Conservation (phyloP, 208 protist genomes). For the Porcisia deanei region DNA sequence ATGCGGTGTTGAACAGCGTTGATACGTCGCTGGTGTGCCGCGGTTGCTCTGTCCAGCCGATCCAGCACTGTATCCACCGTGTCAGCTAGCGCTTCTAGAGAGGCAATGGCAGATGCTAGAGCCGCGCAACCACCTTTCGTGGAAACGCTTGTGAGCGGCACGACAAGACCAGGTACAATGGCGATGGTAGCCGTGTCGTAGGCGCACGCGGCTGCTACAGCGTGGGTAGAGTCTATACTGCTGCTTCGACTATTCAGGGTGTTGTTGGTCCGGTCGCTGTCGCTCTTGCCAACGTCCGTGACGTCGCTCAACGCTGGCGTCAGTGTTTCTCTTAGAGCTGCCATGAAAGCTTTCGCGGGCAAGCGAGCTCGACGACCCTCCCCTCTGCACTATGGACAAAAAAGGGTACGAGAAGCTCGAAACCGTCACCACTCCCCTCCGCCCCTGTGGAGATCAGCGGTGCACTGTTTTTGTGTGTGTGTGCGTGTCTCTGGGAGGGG, state of each 20-base stretch:
- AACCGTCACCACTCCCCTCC: too few species aligned
- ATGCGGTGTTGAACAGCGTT: constrained; percentile 18
- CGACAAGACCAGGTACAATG: constrained; percentile 22
- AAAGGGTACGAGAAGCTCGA: background rate
- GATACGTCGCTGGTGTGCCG: constrained; percentile 3
- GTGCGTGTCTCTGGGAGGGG: too few species aligned
- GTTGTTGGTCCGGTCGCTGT: background rate
- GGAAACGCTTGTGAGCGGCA: constrained; percentile 23
- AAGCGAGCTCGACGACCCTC: background rate
- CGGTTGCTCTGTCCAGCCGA: constrained; percentile 14
- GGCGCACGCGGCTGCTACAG: constrained; percentile 3
- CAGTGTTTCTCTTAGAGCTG: background rate
- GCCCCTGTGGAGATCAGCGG: too few species aligned
- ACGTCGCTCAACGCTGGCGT: background rate
- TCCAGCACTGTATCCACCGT: constrained; percentile 25
- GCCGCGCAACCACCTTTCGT: constrained; percentile 20
- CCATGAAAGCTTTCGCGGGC: background rate
- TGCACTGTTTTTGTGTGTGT: too few species aligned
- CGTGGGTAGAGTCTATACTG: constrained; percentile 13
- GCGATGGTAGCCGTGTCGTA: constrained; percentile 28
- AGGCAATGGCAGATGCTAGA: constrained; percentile 23
- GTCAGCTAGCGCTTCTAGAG: constrained; percentile 16
- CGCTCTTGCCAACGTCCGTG: background rate
- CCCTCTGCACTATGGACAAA: background rate
- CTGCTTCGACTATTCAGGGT: constrained; percentile 8